Evolutionary conservation across 1,139 yeast genomes (phyloP).

Genomic region (Kazachstania sp.): DNA sequence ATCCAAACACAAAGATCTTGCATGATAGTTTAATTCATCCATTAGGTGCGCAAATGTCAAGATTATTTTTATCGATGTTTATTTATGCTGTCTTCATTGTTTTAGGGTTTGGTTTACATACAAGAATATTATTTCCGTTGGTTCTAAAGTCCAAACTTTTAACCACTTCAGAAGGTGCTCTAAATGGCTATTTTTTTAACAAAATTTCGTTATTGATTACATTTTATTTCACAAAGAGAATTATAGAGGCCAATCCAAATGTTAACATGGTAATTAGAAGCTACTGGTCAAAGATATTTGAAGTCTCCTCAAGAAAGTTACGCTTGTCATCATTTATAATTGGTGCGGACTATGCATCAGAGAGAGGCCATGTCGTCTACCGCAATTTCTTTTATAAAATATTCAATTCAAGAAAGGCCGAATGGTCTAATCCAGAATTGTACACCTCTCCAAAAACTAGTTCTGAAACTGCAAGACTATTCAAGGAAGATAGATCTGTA

Average conservation of each 20-base stretch:
- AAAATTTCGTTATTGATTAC: constrained; percentile 8
- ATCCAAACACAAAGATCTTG: constrained; percentile 80
- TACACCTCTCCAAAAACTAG: constrained; percentile 49
- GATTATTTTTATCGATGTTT: constrained; percentile 66
- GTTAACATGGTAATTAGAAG: constrained; percentile 34
- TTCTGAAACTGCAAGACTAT: constrained; percentile 39
- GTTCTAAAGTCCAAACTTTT: constrained; percentile 22
- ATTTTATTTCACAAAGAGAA: constrained; percentile 16
- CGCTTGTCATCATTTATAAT: constrained; percentile 73
- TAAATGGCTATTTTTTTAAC: constrained; percentile 3
- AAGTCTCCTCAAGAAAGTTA: constrained; percentile 45
- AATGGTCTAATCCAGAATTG: constrained; percentile 43
- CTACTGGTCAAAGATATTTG: constrained; percentile 61
- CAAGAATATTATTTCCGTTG: constrained; percentile 36
- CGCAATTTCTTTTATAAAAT: constrained; percentile 41
- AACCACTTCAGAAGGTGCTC: constrained; percentile 15
- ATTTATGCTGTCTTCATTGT: constrained; percentile 69
- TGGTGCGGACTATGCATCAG: constrained; percentile 59
- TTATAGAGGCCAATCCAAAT: constrained; percentile 22
- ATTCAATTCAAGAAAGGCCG: constrained; percentile 29
- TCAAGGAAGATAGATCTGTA: constrained; percentile 35
- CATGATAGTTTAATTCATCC: constrained; percentile 83
- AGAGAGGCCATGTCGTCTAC: constrained; percentile 64
- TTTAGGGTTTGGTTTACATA: constrained; percentile 58
- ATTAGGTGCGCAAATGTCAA: constrained; percentile 57